Evolutionary conservation across 2,329 filamentous ascomycete species (phyloP), one percentile per base, ranked within the genome.

Genomic region (Ophiocordyceps camponoti-rufipedis): DNA sequence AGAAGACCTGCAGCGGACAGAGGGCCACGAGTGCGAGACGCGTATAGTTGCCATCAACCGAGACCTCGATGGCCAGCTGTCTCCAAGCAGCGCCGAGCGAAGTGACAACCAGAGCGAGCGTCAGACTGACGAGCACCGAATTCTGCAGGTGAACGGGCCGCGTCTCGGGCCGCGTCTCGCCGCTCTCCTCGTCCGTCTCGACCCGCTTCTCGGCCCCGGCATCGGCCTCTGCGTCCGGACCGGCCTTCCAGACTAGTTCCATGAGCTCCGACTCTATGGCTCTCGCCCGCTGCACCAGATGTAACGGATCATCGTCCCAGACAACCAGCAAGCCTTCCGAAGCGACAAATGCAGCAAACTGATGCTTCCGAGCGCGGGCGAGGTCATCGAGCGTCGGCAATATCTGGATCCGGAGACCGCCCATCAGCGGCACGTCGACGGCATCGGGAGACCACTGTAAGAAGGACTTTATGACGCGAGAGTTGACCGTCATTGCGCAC

Each of bases 401-500:
- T 48, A 88, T 81, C 60, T 87, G 83, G 14, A 87, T 75, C 35
- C 80, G 73, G n/a, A 86, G 72, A 18, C 82, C 82, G 57, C 87
- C 85, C 64, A 77, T 78, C 45, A 88, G 62, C 1, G 83, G 83
- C 11, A 88, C 81, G 53, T 86, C 81, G 18, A 82, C 72, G 2
- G 81, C 81, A 47, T 82, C 74, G 2, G 81, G 80, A 2, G 78
- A 78, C 74, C 75, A 85, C 47, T 80, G 71, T 8, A 88, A 66
- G 53, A 86, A 86, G 0, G 81, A 82, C 64, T 82, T 84, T 62
- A 88, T 84, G 48, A 87, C 79, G 51, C 82, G 67, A 0, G 83
- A 87, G 58, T 85, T 86, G 50, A 87, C 77, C 0, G 82, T 88
- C 79, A 88, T 85, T 44, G 81, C 80, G 54, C 77, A 82, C 76